Percentiles rank a stretch among this genome's conserved stretches.
Evolutionary conservation across 352 stramenopile species (phyloP).

Genomic region (Saprolegnia diclina): DNA sequence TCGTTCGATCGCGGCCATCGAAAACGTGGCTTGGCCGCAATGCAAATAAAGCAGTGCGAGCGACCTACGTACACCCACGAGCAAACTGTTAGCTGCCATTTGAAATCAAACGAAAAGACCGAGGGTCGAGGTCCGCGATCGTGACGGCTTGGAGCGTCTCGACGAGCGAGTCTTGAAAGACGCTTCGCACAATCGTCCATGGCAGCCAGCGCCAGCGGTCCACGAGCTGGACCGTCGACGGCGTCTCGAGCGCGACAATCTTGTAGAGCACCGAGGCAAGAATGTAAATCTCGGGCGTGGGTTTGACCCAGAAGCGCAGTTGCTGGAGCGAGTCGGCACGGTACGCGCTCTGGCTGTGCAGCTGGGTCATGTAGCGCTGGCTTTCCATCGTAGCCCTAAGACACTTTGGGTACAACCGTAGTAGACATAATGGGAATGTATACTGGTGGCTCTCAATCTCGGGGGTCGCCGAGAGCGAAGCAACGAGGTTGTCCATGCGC

Average conservation of each 20-base stretch:
- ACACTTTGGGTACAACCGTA: neutral
- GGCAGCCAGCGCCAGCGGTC: slow-evolving; percentile 23
- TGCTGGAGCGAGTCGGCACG: slow-evolving; percentile 25
- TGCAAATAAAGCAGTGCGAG: slow-evolving; percentile 21
- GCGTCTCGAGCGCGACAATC: slow-evolving; percentile 23
- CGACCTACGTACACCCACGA: neutral
- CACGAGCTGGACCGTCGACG: slow-evolving; percentile 6
- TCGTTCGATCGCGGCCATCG: slow-evolving; percentile 1
- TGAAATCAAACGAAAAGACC: no score
- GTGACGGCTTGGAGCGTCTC: slow-evolving; percentile 18
- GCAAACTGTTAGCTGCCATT: neutral
- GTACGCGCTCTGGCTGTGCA: slow-evolving; percentile 12
- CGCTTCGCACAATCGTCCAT: slow-evolving; percentile 5
- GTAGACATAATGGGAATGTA: neutral
- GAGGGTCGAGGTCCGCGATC: slow-evolving; percentile 13
- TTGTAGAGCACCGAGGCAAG: slow-evolving; percentile 26
- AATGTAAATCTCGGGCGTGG: slow-evolving; percentile 21
- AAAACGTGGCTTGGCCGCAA: slow-evolving; percentile 19
- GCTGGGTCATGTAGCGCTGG: neutral
- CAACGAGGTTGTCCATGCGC: neutral
- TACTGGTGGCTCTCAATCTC: slow-evolving; percentile 8
- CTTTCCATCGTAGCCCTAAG: slow-evolving; percentile 9
- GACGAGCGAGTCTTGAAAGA: slow-evolving; percentile 24
- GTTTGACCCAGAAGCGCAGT: slow-evolving; percentile 19
- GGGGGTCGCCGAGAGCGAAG: neutral